phyloP scores from a whole-genome alignment of 805 yeast species.

The Brettanomyces sp. region DNA sequence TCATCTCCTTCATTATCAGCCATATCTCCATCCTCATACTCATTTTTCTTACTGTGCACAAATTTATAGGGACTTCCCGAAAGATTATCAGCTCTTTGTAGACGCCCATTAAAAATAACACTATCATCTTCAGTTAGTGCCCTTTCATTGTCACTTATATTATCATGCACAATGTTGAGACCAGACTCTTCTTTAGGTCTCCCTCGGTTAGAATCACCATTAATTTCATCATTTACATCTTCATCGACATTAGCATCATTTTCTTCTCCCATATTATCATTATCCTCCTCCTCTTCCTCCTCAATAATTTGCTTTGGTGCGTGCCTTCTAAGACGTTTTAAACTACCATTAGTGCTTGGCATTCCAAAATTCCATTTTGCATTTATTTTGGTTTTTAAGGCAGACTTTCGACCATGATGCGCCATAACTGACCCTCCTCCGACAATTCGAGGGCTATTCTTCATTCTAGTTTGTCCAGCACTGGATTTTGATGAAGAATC shows the following conservation, averaged over 20 bases:
- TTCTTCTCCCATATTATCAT: conserved; percentile 3
- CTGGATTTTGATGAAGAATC: conserved; percentile 24
- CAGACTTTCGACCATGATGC: conserved; percentile 24
- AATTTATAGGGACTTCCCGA: conserved; percentile 8
- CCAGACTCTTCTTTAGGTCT: too few relatives aligned
- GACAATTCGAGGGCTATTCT: conserved; percentile 7
- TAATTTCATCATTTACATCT: too few relatives aligned
- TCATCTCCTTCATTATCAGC: conserved; percentile 7
- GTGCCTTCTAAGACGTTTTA: conserved; percentile 7
- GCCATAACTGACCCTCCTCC: conserved; percentile 7
- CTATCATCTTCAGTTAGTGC: conserved; percentile 3
- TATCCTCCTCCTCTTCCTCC: conserved; percentile 12
- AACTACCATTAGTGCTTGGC: conserved; percentile 4
- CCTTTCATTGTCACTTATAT: background rate
- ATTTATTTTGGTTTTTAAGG: conserved; percentile 20
- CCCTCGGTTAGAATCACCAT: too few relatives aligned
- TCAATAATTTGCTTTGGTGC: conserved; percentile 13
- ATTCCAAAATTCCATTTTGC: conserved; percentile 20
- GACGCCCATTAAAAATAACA: conserved; percentile 6
- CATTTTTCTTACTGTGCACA: conserved; percentile 3
- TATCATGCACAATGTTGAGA: conserved; percentile 1
- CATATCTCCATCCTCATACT: conserved; percentile 4
- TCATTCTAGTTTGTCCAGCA: conserved; percentile 16
- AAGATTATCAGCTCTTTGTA: conserved; percentile 4
- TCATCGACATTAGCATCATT: too few relatives aligned